A percentile compares a stretch with the other conserved stretches of the same genome.
phyloP scores from a whole-genome alignment of 108 stramenopile species.

The Thalassiosira profunda region DNA sequence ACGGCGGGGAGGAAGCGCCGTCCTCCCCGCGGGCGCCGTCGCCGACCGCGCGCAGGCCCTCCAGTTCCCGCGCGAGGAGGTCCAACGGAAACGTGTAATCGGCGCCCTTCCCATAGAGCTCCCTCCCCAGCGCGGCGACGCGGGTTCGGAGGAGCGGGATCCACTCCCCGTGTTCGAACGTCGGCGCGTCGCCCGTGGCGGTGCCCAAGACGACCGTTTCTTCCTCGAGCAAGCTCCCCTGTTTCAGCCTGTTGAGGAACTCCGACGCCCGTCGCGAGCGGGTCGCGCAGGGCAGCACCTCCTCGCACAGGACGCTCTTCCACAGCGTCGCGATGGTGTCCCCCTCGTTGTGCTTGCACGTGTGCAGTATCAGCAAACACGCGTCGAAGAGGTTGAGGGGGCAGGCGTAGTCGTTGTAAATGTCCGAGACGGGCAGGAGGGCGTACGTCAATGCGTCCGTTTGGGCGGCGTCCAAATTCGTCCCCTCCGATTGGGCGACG shows the following conservation, averaged over 20 bases:
- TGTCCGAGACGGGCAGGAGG: constrained; percentile 63
- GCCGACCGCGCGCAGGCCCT: constrained; percentile 64
- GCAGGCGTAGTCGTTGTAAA: constrained; percentile 83
- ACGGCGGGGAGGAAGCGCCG: constrained; percentile 36
- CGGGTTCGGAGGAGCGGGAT: constrained; percentile 52
- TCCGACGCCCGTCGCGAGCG: constrained; percentile 41
- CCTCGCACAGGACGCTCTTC: constrained; percentile 80
- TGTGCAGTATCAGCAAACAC: constrained; percentile 75
- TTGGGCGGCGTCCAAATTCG: constrained; percentile 44
- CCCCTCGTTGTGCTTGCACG: constrained; percentile 59
- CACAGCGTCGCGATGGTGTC: constrained; percentile 62
- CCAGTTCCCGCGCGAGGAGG: constrained; percentile 60
- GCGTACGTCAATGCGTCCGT: constrained; percentile 46
- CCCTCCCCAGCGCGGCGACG: constrained; percentile 63
- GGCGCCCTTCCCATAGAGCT: constrained; percentile 67
- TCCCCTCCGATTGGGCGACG: constrained; percentile 54
- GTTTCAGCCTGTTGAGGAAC: constrained; percentile 49
- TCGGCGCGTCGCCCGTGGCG: constrained; percentile 9
- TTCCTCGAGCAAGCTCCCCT: constrained; percentile 51
- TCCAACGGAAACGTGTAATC: constrained; percentile 77
- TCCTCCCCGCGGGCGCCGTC: constrained; percentile 12
- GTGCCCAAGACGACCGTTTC: constrained; percentile 25
- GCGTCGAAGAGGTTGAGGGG: constrained; percentile 72
- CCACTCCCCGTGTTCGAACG: constrained; percentile 86
- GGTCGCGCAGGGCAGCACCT: constrained; percentile 75